Base-by-base conservation (phyloP, 225 moss, liverwort and hornwort genomes). In the Polytrichum formosum region DNA sequence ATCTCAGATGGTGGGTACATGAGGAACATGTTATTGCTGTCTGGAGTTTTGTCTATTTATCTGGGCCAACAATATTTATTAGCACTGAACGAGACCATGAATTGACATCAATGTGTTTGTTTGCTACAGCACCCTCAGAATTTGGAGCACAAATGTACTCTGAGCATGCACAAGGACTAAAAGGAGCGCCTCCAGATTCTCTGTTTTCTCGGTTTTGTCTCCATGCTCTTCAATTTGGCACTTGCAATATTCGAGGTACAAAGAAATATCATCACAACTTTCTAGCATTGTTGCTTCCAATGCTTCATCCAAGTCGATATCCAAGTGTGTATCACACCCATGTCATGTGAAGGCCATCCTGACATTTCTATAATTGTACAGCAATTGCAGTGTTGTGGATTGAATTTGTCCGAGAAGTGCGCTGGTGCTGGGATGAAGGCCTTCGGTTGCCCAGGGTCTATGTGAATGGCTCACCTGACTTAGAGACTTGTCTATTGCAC, bases 341-440 rank as follows among this genome's bases (percentile, higher is more conserved):
- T 58, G 58, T n/a, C 6, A 58, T 21, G 58, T 1, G n/a, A 17
- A 23, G 26, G 17, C 62, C 23, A 26, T 26, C n/a, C 27, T 63
- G 27, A 63, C 9, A 26, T 26, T 23, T 63, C 5, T 63, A 2
- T 27, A 1, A 23, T 23, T 28, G 61, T 73, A 73, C 90, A 97
- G 96, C 92, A 22, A 92, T 97, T 77, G 86, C 96, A 55, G 96
- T 94, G 71, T 75, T 97, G 63, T 97, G 96, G 96, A 77, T 92
- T 70, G 93, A 92, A 70, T 97, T 97, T 73, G 80, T 97, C 46
- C 90, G 93, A 64, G 93, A 97, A 74, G 88, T 94, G 65, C 92
- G 92, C 2, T 97, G 77, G 75, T 94, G 85, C 71, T 97, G 96
- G 96, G 93, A 97, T 71, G 96, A 97, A 77, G 87, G 84, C 70